Conservation (phyloP, 2,329 filamentous ascomycete species). For the Aspergillus sp. region DNA sequence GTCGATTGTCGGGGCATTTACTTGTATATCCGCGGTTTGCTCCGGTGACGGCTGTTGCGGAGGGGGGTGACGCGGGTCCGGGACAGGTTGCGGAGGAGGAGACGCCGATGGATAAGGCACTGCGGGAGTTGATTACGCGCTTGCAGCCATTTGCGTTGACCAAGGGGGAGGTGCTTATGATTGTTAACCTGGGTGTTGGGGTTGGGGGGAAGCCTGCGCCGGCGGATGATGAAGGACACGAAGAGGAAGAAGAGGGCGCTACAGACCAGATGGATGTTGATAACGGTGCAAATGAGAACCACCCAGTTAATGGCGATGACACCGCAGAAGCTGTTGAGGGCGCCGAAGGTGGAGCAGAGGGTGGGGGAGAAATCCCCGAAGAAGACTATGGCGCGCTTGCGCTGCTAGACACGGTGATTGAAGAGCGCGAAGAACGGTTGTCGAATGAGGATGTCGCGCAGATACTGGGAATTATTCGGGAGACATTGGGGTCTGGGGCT, state of each 20-base stretch:
- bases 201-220: constrained; percentile 6
- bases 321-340: constrained; percentile 4
- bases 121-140: constrained; percentile 28
- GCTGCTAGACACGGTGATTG: constrained; percentile 34
- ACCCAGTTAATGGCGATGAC: not conserved
- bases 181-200: constrained; percentile 40
- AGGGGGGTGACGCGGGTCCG: constrained; percentile 31
- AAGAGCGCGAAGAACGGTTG: constrained; percentile 36
- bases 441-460: constrained; percentile 28
- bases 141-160: constrained; percentile 36
- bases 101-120: constrained; percentile 31
- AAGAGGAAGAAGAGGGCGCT: constrained; percentile 13
- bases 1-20: constrained; percentile 33
- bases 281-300: not conserved
- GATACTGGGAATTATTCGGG: constrained; percentile 30
- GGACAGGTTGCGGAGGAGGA: constrained; percentile 25
- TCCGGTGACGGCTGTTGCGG: constrained; percentile 15
- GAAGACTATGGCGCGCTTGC: constrained; percentile 30
- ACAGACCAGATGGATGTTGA: constrained; percentile 4
- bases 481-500: constrained; percentile 18
- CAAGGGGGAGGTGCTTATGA: constrained; percentile 40
- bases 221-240: not conserved
- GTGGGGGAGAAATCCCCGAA: constrained; percentile 16
- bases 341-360: constrained; percentile 6
- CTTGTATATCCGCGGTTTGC: constrained; percentile 29